A percentile compares a stretch with the other conserved stretches of the same genome.
phyloP scores from a whole-genome alignment of 768 basidiomycete genomes.

The Tylopilus subfusipes region DNA sequence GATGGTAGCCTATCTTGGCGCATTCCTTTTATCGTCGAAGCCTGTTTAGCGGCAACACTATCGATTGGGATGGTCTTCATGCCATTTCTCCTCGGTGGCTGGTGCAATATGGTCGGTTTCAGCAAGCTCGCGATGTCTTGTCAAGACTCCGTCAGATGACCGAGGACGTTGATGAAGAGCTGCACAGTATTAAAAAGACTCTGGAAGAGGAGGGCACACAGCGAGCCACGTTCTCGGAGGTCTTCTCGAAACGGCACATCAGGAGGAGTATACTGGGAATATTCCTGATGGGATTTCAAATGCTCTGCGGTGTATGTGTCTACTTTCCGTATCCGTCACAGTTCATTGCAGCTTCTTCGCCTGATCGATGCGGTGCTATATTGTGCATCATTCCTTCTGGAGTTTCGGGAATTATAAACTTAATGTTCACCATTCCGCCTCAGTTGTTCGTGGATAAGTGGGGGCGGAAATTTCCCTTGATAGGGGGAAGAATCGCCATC shows the following conservation, averaged over 20 bases:
- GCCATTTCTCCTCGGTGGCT: slow-evolving; percentile 26
- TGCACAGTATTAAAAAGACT: slow-evolving; percentile 17
- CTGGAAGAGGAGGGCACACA: slow-evolving; percentile 22
- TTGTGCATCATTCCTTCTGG: slow-evolving; percentile 52
- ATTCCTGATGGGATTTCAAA: slow-evolving; percentile 44
- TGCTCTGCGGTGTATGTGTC: slow-evolving; percentile 31
- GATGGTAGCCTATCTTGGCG: slow-evolving; percentile 27
- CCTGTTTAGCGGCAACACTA: slow-evolving; percentile 16
- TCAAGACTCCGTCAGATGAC: slow-evolving; percentile 12
- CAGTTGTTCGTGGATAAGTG: slow-evolving; percentile 41
- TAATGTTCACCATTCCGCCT: slow-evolving; percentile 37
- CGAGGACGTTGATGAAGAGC: slow-evolving; percentile 18
- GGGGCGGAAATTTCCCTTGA: slow-evolving; percentile 34
- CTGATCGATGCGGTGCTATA: slow-evolving; percentile 30
- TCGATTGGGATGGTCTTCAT: slow-evolving; percentile 24
- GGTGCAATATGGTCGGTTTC: slow-evolving; percentile 30
- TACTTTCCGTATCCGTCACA: background rate
- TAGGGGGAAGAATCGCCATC: slow-evolving; percentile 42
- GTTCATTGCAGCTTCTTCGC: background rate
- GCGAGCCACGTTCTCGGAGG: slow-evolving; percentile 24
- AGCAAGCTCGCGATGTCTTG: slow-evolving; percentile 33
- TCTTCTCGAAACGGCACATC: slow-evolving; percentile 29
- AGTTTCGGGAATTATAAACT: slow-evolving; percentile 44
- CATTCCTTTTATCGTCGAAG: slow-evolving; percentile 26
- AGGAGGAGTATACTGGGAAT: slow-evolving; percentile 38